Conservation (phyloP, 257 asterid genomes). For the Osmanthus fragrans region DNA sequence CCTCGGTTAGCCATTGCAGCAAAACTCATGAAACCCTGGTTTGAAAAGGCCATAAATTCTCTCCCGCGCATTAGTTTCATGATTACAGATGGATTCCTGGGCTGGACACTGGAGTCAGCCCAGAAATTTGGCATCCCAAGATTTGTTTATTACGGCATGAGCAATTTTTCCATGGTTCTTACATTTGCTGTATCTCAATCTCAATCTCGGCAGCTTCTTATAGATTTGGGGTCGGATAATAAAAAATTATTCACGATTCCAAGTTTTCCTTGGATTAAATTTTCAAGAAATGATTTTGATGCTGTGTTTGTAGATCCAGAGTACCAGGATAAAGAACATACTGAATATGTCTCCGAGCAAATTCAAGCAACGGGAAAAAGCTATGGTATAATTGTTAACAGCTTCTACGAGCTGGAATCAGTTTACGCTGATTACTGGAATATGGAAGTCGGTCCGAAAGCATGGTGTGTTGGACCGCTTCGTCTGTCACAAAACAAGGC, state of each 20-base stretch:
- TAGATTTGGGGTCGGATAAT: constrained; percentile 2
- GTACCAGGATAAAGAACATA: neutral
- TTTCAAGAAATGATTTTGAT: constrained; percentile 32
- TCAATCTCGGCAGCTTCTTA: neutral
- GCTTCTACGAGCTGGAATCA: constrained; percentile 43
- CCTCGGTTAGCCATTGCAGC: constrained; percentile 24
- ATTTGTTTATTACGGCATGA: constrained; percentile 30
- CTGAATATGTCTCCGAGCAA: neutral
- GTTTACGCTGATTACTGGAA: constrained; percentile 23
- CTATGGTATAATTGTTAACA: constrained; percentile 40
- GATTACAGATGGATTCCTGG: constrained; percentile 46
- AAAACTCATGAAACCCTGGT: constrained; percentile 40
- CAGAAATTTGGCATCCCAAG: constrained; percentile 37
- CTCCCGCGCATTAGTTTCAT: constrained; percentile 32
- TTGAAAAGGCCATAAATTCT: constrained; percentile 29
- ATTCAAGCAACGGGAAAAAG: constrained; percentile 17
- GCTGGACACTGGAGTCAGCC: constrained; percentile 51
- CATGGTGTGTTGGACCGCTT: constrained; percentile 44
- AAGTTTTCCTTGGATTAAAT: constrained; percentile 35
- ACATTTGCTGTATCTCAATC: too few relatives aligned
- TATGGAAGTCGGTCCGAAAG: neutral
- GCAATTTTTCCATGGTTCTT: neutral
- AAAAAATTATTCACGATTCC: constrained; percentile 26
- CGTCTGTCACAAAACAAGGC: neutral
- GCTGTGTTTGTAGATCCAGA: constrained; percentile 19